Percentiles rank a stretch among this genome's conserved stretches.
Conservation (phyloP, 2,329 filamentous ascomycete species). For the Scleromitrula shiraiana region DNA sequence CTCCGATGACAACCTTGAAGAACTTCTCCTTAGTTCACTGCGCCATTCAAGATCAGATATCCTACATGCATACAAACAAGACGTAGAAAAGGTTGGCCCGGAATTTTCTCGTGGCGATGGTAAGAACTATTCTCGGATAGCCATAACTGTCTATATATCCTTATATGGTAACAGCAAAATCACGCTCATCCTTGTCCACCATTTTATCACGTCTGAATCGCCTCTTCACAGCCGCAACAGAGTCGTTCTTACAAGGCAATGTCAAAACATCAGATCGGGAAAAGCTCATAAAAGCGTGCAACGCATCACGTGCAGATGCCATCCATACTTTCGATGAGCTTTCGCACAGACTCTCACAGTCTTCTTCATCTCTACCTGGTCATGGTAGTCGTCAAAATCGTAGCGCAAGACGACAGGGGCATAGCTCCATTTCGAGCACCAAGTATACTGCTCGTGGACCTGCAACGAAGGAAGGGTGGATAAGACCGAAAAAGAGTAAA, state of each 20-base stretch:
- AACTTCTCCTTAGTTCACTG: constrained; percentile 32
- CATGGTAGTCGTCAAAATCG: not conserved
- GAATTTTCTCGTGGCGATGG: constrained; percentile 41
- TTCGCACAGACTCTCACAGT: constrained; percentile 31
- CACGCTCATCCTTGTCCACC: constrained; percentile 22
- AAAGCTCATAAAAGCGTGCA: constrained; percentile 40
- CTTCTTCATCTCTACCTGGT: constrained; percentile 12
- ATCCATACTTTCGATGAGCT: constrained; percentile 42
- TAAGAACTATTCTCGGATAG: constrained; percentile 26
- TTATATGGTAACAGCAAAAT: constrained; percentile 19
- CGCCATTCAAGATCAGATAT: constrained; percentile 30
- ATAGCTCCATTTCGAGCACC: not conserved
- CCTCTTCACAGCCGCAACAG: constrained; percentile 35
- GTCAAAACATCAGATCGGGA: constrained; percentile 37
- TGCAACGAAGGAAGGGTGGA: constrained; percentile 22
- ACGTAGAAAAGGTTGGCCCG: constrained; percentile 35
- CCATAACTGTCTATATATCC: not conserved
- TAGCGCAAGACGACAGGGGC: not conserved
- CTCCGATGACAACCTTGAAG: constrained; percentile 14
- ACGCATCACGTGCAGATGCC: constrained; percentile 40
- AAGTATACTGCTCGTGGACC: constrained; percentile 16
- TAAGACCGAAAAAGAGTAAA: constrained; percentile 7
- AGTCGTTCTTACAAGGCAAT: constrained; percentile 30
- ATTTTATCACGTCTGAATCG: constrained; percentile 37
- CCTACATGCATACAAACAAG: constrained; percentile 35